A percentile compares a stretch with the other conserved stretches of the same genome.
Conservation (phyloP, 75 land plant genomes). For the Pinus tabuliformis region DNA sequence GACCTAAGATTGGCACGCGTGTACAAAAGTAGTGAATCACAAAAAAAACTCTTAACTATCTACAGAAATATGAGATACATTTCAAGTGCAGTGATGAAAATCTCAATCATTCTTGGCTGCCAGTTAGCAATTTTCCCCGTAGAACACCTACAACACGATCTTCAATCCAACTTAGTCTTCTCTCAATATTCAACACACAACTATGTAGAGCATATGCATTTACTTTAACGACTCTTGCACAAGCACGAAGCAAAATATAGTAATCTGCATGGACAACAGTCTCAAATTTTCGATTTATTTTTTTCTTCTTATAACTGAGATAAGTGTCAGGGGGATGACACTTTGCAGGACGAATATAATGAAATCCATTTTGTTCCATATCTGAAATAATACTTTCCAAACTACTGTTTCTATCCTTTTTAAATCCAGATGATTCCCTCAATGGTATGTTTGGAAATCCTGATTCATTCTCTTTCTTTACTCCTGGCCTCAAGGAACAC, state of each 20-base stretch:
- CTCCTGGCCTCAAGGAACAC: neutral
- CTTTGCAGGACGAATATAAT: constrained; percentile 51
- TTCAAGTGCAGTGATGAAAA: neutral
- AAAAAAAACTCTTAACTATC: no score
- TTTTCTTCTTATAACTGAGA: constrained; percentile 46
- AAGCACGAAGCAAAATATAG: constrained; percentile 72
- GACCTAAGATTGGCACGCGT: no score
- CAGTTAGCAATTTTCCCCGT: neutral
- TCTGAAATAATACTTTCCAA: constrained; percentile 38
- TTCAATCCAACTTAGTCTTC: constrained; percentile 51
- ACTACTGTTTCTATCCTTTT: constrained; percentile 11
- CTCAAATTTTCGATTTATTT: constrained; percentile 10
- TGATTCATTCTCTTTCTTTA: neutral
- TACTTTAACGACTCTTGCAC: constrained; percentile 67
- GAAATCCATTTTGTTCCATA: constrained; percentile 74
- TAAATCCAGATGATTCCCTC: neutral
- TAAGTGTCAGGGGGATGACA: constrained; percentile 30
- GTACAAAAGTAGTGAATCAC: no score
- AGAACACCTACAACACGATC: constrained; percentile 14
- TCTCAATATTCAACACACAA: constrained; percentile 61
- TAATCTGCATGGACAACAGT: constrained; percentile 81
- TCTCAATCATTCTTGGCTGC: neutral
- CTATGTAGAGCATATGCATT: constrained; percentile 53
- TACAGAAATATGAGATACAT: neutral
- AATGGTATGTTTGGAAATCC: neutral